Evolutionary conservation across 768 basidiomycete species (phyloP), one percentile per base, ranked within the genome.

Genomic region (Mrakia blollopis): DNA sequence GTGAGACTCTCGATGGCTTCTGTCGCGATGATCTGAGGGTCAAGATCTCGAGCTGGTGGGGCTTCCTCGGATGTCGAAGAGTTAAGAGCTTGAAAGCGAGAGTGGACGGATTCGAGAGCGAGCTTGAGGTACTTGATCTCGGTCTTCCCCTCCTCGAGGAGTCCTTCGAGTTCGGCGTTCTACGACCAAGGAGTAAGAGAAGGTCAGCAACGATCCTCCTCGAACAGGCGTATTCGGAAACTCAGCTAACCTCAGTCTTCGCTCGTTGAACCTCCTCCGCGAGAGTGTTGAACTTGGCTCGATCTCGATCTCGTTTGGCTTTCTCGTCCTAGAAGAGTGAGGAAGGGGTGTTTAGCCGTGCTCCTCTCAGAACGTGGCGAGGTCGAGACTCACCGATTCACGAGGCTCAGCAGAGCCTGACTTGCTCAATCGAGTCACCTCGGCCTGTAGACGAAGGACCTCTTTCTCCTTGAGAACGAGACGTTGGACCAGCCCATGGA

Each of bases 61-160:
- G 90, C 88, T 80, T 88, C 75, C 37, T 63, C 57, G 4, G 76
- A 14, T 14, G 71, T 68, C 32, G 41, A 52, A 3, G 35, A 41
- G 52, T 67, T 87, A 62, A 87, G 83, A 8, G 87, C 85, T 8
- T 87, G 86, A 82, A 94, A 91, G n/a, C 91, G 87, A 16, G 89
- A 89, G 83, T 92, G 92, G 7, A 95, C 91, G 10, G 91, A 91
- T 82, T 94, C 92, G 52, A 97, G 85, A n/a, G 92, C 91, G 21
- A 91, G 89, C 81, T 93, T 92, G 54, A 94, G 86, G 80, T 90
- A 92, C 0, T 61, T 65, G 75, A 76, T 62, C 18, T 41, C 93
- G 79, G 91, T 88, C 80, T 89, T 91, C 73, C 85, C 83, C 6
- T 82, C 83, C 3, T 71, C 50, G 52, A 88, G 63, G 3, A 83